A percentile compares a stretch with the other conserved stretches of the same genome.
These are phyloP conservation scores for Gaeumannomyces sp. DNA, from an alignment of 2,329 filamentous ascomycete genomes.

Conservation along the genomic window DNA sequence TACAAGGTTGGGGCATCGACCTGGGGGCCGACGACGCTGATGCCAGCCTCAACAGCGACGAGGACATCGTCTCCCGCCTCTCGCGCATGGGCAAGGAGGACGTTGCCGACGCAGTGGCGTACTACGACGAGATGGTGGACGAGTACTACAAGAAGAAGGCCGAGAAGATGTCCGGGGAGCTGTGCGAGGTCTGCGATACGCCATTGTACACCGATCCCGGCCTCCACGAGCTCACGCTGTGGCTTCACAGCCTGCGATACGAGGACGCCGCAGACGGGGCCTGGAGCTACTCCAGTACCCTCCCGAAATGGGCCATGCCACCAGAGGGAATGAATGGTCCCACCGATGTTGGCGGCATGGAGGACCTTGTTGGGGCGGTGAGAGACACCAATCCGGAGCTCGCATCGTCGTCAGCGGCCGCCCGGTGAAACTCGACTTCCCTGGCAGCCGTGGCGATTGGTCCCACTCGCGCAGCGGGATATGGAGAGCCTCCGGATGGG, in stretches of 20 bases:
- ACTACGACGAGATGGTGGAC: slow-evolving; percentile 90
- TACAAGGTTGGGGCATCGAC: slow-evolving; percentile 81
- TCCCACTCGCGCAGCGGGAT: neutral
- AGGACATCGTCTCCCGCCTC: slow-evolving; percentile 81
- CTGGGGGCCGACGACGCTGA: slow-evolving; percentile 65
- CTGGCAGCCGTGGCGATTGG: neutral
- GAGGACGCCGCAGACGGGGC: slow-evolving; percentile 66
- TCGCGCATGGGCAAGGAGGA: slow-evolving; percentile 92
- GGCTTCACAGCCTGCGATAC: slow-evolving; percentile 88
- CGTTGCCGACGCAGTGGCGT: slow-evolving; percentile 81
- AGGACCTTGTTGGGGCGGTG: slow-evolving; percentile 52
- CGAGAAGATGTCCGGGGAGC: slow-evolving; percentile 84
- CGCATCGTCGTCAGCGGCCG: neutral
- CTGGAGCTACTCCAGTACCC: slow-evolving; percentile 81
- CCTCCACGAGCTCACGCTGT: slow-evolving; percentile 82
- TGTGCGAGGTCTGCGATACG: slow-evolving; percentile 76
- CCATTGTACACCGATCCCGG: slow-evolving; percentile 92
- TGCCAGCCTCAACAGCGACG: slow-evolving; percentile 66
- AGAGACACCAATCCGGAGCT: slow-evolving; percentile 12
- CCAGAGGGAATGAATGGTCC: slow-evolving; percentile 68
- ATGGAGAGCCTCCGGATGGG: neutral
- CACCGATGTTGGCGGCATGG: slow-evolving; percentile 56
- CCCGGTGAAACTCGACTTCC: slow-evolving; percentile 1
- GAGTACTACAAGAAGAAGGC: slow-evolving; percentile 85
- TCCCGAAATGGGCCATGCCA: slow-evolving; percentile 83